phyloP scores from a whole-genome alignment of 2,329 filamentous ascomycete species.

The Fusarium longipes region DNA sequence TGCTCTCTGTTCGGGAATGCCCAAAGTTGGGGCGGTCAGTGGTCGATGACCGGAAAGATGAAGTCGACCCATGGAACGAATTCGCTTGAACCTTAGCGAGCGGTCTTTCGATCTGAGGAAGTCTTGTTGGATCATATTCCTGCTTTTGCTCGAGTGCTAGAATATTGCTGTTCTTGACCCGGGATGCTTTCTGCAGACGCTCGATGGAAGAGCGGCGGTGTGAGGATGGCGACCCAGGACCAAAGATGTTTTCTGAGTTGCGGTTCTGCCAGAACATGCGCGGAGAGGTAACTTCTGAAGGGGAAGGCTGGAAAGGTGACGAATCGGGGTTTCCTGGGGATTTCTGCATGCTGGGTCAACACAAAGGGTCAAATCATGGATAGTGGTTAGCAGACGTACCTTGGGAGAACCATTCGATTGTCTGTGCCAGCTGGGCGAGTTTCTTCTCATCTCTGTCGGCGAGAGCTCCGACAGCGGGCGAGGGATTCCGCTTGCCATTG shows the following conservation, averaged over 20 bases:
- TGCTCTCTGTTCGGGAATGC: constrained; percentile 63
- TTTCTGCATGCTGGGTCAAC: constrained; percentile 64
- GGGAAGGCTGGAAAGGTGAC: constrained; percentile 87
- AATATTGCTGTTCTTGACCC: constrained; percentile 98
- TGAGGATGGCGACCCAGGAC: constrained; percentile 73
- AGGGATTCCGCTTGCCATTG: constrained; percentile 69
- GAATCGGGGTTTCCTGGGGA: constrained; percentile 76
- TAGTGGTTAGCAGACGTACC: constrained; percentile 45
- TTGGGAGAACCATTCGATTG: constrained; percentile 67
- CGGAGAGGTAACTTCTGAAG: constrained; percentile 78
- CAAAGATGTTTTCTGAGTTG: constrained; percentile 78
- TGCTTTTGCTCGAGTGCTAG: constrained; percentile 91
- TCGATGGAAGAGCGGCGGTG: constrained; percentile 91
- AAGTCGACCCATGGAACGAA: constrained; percentile 68
- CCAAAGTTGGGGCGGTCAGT: constrained; percentile 54
- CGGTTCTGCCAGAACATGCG: constrained; percentile 91
- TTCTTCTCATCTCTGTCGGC: constrained; percentile 84
- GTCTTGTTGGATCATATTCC: constrained; percentile 86
- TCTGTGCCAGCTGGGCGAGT: constrained; percentile 92
- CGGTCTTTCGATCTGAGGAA: constrained; percentile 84
- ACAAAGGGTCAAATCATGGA: constrained; percentile 28
- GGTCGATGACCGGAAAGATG: constrained; percentile 65
- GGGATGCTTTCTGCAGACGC: constrained; percentile 91
- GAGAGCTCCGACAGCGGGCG: constrained; percentile 90
- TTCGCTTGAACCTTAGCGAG: constrained; percentile 81